Evolutionary conservation across 768 basidiomycete species (phyloP).

Genomic region (Calocybe gangraenosa): DNA sequence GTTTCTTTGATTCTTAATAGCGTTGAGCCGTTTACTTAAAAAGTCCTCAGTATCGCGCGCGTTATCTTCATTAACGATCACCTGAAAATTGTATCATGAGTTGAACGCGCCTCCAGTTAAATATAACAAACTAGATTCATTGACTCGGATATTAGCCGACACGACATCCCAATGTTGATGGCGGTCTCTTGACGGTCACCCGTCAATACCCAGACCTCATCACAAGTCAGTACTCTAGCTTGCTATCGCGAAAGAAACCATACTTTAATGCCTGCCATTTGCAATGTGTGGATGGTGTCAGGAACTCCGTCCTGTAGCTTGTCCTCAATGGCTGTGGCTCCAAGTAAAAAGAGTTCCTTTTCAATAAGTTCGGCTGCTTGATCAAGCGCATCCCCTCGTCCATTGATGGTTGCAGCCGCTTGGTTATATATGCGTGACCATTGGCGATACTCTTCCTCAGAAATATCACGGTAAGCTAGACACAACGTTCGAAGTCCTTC

Average conservation of each 20-base stretch:
- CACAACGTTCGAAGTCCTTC: conserved; percentile 97
- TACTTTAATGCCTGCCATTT: conserved; percentile 97
- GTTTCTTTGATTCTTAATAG: conserved; percentile 90
- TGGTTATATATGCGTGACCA: conserved; percentile 88
- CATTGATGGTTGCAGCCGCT: conserved; percentile 93
- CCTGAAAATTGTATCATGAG: conserved; percentile 39
- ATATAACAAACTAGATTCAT: conserved; percentile 86
- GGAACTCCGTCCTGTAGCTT: conserved; percentile 98
- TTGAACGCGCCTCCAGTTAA: background rate
- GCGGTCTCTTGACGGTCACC: conserved; percentile 99
- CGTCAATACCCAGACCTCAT: conserved; percentile 92
- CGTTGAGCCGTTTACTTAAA: conserved; percentile 80
- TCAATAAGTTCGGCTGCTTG: conserved; percentile 94
- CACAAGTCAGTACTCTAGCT: conserved; percentile 2
- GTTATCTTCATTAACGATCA: conserved; percentile 91
- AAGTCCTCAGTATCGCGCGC: conserved; percentile 81
- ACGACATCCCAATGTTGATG: conserved; percentile 98
- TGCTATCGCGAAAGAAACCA: conserved; percentile 1
- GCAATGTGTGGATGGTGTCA: conserved; percentile 94
- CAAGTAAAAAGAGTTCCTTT: conserved; percentile 86
- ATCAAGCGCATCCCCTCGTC: conserved; percentile 92
- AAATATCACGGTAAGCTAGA: conserved; percentile 88
- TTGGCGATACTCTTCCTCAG: conserved; percentile 84
- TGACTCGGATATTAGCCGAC: conserved; percentile 93
- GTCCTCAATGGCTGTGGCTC: conserved; percentile 98